These are phyloP conservation scores for Aurantiochytrium sp. DNA, from an alignment of 108 stramenopile genomes.

Conservation along the genomic window DNA sequence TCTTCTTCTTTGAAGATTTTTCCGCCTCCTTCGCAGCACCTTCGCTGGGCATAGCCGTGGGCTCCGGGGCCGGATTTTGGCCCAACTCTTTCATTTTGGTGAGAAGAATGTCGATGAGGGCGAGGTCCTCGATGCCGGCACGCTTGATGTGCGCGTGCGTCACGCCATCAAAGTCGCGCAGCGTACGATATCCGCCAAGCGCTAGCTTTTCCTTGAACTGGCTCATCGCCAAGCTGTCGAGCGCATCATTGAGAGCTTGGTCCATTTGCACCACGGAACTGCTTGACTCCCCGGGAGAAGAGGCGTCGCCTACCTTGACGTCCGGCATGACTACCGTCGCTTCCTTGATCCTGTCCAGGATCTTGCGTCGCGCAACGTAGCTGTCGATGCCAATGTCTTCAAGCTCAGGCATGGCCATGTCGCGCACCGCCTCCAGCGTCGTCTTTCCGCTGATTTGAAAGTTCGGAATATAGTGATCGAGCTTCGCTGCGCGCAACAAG, in stretches of 20 bases:
- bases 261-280: neutral
- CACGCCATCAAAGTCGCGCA: constrained; percentile 4
- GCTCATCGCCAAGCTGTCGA: neutral
- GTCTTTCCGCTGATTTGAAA: neutral
- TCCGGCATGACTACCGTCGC: neutral
- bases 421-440: neutral
- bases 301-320: neutral
- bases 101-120: neutral
- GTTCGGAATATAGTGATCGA: neutral
- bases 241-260: neutral
- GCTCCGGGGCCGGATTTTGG: neutral
- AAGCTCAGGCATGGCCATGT: neutral
- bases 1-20: neutral
- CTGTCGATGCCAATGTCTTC: neutral
- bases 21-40: neutral
- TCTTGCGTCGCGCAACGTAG: neutral
- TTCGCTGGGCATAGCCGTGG: neutral
- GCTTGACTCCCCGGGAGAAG: neutral
- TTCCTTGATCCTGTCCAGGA: neutral
- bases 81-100: neutral
- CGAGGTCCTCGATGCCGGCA: neutral
- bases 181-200: neutral
- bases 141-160: neutral
- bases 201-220: neutral
- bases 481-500: neutral